Base-by-base conservation (phyloP, 225 moss, liverwort and hornwort species). In the Rhytidiadelphus loreus region DNA sequence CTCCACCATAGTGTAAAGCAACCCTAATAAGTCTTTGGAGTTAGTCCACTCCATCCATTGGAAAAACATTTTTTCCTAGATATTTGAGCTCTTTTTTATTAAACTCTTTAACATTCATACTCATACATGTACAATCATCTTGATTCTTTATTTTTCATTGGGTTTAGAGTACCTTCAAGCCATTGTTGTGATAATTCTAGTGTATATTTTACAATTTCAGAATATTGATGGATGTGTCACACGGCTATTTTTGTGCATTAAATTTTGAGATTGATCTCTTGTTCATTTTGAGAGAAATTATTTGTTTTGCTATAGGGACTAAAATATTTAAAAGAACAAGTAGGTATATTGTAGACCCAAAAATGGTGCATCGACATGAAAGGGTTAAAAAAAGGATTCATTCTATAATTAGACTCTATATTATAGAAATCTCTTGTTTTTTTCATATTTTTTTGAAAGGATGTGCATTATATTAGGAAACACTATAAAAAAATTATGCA, bases 361-460 rank as follows among this genome's bases (percentile, higher is more conserved):
- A 43, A 32, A 19, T 48, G 2, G 2, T 1, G 2, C 19, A 48
- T 48, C 1, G 7, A 48, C 2, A 17, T 74, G 19, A 12, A 19
- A 6, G 6, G 2, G 5, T 30, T 4, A 17, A 16, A 46, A 29
- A n/a, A 30, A 0, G 6, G 46, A 73, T 46, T 0, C 6, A 5
- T 17, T 18, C 11, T 30, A 46, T 2, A 18, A 30, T 18, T 46
- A 11, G 1, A 30, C 2, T n/a, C n/a, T 46, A 43, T 46, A 1
- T 46, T 12, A 19, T 2, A 74, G 2, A 48, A 48, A 18, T 73
- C 18, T 18, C 0, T 72, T 72, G 1, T 15, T 0, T 17, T 72
- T 18, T 19, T 73, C 3, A 19, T 7, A 23, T 14, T 41, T 25
- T 32, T 73, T 46, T 17, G 0, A 73, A 73, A 4, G 4, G 6